Conservation (phyloP, 202 grass and related monocot species). For the Cymbopogon flexuosus region DNA sequence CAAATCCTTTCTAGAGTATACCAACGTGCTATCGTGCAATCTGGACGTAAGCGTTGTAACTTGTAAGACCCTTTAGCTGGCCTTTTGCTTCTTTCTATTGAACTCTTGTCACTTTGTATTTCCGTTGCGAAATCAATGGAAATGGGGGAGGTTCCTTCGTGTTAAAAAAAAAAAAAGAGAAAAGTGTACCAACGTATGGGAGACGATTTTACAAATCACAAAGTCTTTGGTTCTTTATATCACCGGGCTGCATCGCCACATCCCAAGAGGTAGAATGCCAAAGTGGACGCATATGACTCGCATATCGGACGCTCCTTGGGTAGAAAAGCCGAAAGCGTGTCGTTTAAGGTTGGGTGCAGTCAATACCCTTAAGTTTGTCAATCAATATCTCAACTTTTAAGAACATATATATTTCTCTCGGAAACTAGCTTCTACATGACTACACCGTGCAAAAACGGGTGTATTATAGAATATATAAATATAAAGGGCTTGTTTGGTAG, state of each 20-base stretch:
- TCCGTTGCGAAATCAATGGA: no score
- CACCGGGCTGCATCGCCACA: background rate
- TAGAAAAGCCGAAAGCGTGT: background rate
- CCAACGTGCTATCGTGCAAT: background rate
- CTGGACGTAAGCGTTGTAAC: no score
- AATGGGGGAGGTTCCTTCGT: no score
- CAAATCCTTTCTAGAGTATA: background rate
- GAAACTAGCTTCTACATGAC: no score
- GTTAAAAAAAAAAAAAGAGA: no score
- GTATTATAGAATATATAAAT: background rate
- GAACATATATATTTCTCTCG: background rate
- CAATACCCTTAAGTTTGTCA: background rate
- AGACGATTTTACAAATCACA: background rate
- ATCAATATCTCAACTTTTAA: background rate
- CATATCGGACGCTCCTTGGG: background rate
- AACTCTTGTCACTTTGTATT: no score
- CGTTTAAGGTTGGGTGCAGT: background rate
- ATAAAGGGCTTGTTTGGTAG: no score
- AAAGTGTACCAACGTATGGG: background rate
- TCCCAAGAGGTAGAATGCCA: background rate
- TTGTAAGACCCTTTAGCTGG: no score
- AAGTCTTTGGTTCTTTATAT: background rate
- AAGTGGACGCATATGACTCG: background rate
- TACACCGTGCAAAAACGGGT: background rate
- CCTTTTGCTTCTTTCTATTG: no score